A percentile compares a stretch with the other conserved stretches of the same genome.
These are phyloP conservation scores for Yamadazyma conglobata DNA, from an alignment of 1,139 yeast species.

Conservation along the genomic window DNA sequence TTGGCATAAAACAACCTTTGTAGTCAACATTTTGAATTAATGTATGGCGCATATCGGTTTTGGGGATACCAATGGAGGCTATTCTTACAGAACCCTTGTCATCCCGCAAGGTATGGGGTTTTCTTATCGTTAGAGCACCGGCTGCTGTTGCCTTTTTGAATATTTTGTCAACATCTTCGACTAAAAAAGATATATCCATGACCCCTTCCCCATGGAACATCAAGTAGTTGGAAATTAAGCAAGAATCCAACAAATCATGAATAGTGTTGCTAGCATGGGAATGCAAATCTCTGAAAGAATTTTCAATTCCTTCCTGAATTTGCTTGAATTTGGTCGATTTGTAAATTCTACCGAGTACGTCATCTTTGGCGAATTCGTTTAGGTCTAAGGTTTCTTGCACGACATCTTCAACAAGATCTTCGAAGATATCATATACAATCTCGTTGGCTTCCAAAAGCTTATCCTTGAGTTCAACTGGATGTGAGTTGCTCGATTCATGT, in stretches of 20 bases:
- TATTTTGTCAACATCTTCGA: constrained; percentile 44
- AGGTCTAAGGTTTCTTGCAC: constrained; percentile 5
- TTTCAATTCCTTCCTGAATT: constrained; percentile 9
- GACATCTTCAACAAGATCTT: constrained; percentile 2
- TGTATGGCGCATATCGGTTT: constrained; percentile 66
- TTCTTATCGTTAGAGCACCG: constrained; percentile 51
- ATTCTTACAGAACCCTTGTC: constrained; percentile 45
- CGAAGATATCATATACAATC: constrained; percentile 3
- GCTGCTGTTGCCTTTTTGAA: constrained; percentile 44
- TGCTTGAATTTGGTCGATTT: constrained; percentile 14
- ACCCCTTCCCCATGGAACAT: constrained; percentile 74
- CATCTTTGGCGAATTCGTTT: not conserved
- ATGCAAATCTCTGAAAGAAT: constrained; percentile 9
- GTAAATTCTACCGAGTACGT: constrained; percentile 11
- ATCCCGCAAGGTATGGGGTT: constrained; percentile 44
- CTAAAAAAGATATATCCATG: constrained; percentile 65
- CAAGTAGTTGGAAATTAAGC: constrained; percentile 38
- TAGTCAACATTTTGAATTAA: constrained; percentile 49
- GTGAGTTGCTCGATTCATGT: not conserved
- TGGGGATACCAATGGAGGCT: constrained; percentile 59
- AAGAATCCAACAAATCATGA: constrained; percentile 25
- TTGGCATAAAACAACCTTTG: constrained; percentile 57
- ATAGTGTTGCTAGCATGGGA: constrained; percentile 11
- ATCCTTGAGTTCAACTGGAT: not conserved
- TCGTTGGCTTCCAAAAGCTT: not conserved